Evolutionary conservation across 192 early-diverging fungal genomes (phyloP).

Genomic region (Coemansia sp.): DNA sequence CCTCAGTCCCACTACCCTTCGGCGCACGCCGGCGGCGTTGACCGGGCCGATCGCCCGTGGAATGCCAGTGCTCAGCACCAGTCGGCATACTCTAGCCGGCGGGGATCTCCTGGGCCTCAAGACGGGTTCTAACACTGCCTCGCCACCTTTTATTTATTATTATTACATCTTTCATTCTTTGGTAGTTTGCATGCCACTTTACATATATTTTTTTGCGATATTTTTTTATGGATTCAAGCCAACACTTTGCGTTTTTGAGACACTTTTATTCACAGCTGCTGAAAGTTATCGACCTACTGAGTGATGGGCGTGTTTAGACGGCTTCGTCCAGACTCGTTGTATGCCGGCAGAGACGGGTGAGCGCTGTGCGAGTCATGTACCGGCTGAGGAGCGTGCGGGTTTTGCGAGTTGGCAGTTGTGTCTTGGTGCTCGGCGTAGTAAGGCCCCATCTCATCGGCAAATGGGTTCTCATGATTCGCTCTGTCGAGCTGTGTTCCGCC

Average conservation of each 20-base stretch:
- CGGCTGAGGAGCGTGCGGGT: constrained; percentile 12
- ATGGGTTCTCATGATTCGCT: not conserved
- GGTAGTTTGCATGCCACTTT: not conserved
- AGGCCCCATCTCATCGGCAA: constrained; percentile 3
- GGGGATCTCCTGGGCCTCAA: not conserved
- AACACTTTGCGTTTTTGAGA: not conserved
- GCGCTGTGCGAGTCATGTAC: constrained; percentile 14
- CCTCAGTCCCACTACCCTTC: not conserved
- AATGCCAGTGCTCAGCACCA: not conserved
- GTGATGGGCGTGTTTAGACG: constrained; percentile 52
- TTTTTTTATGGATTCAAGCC: not conserved
- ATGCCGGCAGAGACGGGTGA: not conserved
- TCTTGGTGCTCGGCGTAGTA: constrained; percentile 2
- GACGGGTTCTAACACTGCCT: not conserved
- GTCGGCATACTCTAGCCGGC: not conserved
- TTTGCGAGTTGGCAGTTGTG: not conserved
- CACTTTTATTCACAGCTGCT: not conserved
- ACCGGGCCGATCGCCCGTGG: constrained; percentile 4
- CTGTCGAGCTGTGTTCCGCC: constrained; percentile 8
- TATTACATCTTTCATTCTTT: not conserved
- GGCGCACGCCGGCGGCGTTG: constrained; percentile 3
- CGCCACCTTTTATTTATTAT: not conserved
- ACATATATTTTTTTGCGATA: not conserved
- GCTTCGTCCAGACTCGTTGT: constrained; percentile 20
- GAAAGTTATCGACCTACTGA: constrained; percentile 8